Percentiles rank a stretch among this genome's conserved stretches.
These are phyloP conservation scores for Heimioporus sp. DNA, from an alignment of 768 basidiomycete genomes.

Conservation along the genomic window DNA sequence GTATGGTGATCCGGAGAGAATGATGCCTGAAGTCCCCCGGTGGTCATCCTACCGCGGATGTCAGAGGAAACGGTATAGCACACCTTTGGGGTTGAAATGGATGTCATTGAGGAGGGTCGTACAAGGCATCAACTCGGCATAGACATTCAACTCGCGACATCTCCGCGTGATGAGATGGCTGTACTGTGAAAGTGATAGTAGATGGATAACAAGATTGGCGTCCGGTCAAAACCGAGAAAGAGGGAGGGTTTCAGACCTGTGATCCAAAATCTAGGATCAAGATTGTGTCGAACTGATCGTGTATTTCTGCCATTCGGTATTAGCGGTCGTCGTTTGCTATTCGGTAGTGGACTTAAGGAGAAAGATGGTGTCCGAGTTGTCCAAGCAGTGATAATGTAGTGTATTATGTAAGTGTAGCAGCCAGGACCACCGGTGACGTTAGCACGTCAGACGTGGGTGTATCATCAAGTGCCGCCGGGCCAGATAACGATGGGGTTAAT, in stretches of 20 bases:
- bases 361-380: too few relatives aligned
- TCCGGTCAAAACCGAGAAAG: slow-evolving; percentile 10
- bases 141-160: slow-evolving; percentile 97
- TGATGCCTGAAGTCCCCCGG: slow-evolving; percentile 61
- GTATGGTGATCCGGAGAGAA: slow-evolving; percentile 96
- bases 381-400: too few relatives aligned
- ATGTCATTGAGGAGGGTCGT: slow-evolving; percentile 87
- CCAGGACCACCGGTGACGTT: too few relatives aligned
- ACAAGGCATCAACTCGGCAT: slow-evolving; percentile 97
- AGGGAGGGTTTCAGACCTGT: slow-evolving; percentile 55
- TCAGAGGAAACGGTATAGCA: neutral
- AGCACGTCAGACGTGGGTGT: too few relatives aligned
- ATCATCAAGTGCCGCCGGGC: too few relatives aligned
- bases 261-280: slow-evolving; percentile 97
- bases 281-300: slow-evolving; percentile 93
- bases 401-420: too few relatives aligned
- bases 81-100: slow-evolving; percentile 93
- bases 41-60: neutral
- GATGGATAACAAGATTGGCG: slow-evolving; percentile 3
- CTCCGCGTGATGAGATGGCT: slow-evolving; percentile 96
- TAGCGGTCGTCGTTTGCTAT: neutral
- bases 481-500: too few relatives aligned
- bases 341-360: too few relatives aligned
- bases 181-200: slow-evolving; percentile 54
- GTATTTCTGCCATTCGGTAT: slow-evolving; percentile 76